Evolutionary conservation across 2,329 filamentous ascomycete species (phyloP).

Genomic region (Colletotrichum sp.): DNA sequence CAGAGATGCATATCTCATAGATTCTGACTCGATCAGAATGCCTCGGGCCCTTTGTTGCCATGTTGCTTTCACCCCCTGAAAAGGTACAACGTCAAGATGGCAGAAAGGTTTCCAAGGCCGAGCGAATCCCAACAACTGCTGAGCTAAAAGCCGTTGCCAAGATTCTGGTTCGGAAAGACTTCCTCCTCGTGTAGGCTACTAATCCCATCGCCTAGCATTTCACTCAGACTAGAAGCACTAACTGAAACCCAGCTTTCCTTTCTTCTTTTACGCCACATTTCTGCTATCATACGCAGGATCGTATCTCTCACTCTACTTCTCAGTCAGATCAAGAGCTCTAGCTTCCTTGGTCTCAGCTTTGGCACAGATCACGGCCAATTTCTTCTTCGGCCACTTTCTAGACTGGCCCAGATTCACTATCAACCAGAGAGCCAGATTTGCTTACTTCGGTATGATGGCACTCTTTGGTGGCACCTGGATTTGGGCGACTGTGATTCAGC

Average conservation of each 20-base stretch:
- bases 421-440: constrained; percentile 19
- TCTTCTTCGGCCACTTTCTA: constrained; percentile 26
- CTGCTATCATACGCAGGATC: constrained; percentile 25
- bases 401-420: constrained; percentile 23
- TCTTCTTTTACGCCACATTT: constrained; percentile 14
- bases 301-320: constrained; percentile 24
- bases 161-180: constrained; percentile 9
- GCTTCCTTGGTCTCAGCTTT: constrained; percentile 24
- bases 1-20: accelerated
- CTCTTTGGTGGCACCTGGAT: constrained; percentile 25
- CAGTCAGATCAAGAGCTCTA: constrained; percentile 22
- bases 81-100: not conserved
- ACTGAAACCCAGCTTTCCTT: not conserved
- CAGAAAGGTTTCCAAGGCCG: not conserved
- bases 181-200: constrained; percentile 10
- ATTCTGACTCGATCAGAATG: not conserved
- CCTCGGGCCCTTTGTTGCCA: not conserved
- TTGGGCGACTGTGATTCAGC: constrained; percentile 27
- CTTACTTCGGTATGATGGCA: constrained; percentile 25
- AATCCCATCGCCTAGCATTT: accelerated
- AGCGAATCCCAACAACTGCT: not conserved
- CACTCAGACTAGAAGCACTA: accelerated
- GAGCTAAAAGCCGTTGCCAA: not conserved
- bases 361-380: constrained; percentile 24
- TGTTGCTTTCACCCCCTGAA: not conserved